phyloP scores from a whole-genome alignment of 495 filamentous ascomycete genomes.

The Schizothecium vesticola region DNA sequence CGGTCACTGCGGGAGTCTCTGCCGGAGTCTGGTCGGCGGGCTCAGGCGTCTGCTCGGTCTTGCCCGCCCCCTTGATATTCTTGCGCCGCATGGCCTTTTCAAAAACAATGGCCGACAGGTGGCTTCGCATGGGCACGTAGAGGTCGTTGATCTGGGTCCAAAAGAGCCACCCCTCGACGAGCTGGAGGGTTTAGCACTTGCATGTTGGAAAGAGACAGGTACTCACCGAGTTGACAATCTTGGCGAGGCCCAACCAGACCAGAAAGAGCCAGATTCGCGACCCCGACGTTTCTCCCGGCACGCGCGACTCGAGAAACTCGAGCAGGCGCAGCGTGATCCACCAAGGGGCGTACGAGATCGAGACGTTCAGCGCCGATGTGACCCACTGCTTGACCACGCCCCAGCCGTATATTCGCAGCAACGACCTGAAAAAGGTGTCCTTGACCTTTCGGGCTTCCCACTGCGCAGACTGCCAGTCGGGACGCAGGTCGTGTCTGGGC shows the following conservation, averaged over 20 bases:
- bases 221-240: conserved; percentile 42
- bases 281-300: conserved; percentile 29
- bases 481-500: conserved; percentile 39
- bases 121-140: conserved; percentile 55
- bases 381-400: conserved; percentile 46
- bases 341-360: conserved; percentile 45
- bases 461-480: conserved; percentile 35
- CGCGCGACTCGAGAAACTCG: conserved; percentile 49
- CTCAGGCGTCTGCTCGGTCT: conserved; percentile 13
- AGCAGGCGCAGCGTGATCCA: conserved; percentile 58
- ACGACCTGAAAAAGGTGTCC: conserved; percentile 50
- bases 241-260: conserved; percentile 47
- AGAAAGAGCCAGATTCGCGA: conserved; percentile 56
- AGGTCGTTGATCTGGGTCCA: conserved; percentile 45
- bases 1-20: conserved; percentile 15
- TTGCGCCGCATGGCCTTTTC: conserved; percentile 69
- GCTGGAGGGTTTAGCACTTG: conserved; percentile 26
- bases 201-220: background rate
- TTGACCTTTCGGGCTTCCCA: conserved; percentile 46
- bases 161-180: conserved; percentile 56
- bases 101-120: conserved; percentile 64
- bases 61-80: conserved; percentile 50
- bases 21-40: conserved; percentile 23
- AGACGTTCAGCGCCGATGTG: conserved; percentile 50
- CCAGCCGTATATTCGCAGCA: conserved; percentile 48